These are phyloP conservation scores for Colletotrichum viniferum DNA, from an alignment of 2,329 filamentous ascomycete species.

Conservation along the genomic window DNA sequence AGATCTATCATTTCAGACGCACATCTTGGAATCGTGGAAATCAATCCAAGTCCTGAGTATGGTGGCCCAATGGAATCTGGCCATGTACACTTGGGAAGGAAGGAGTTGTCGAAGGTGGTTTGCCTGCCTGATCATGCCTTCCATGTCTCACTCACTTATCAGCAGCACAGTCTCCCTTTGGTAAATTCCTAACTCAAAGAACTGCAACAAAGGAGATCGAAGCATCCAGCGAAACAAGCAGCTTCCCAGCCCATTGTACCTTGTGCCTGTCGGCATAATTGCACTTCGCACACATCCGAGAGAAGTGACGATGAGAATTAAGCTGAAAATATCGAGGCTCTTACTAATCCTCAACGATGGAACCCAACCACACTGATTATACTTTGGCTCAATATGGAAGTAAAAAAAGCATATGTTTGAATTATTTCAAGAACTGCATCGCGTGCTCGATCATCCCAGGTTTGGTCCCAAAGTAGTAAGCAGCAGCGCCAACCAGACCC, in stretches of 20 bases:
- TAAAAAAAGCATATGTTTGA: neutral
- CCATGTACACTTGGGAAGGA: neutral
- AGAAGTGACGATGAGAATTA: too few species aligned
- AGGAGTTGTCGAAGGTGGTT: neutral
- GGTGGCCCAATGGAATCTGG: neutral
- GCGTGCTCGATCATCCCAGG: neutral
- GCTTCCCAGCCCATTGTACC: neutral
- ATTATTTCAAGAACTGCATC: neutral
- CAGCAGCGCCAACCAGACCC: neutral
- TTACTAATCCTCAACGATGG: too few species aligned
- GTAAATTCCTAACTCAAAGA: fast-evolving
- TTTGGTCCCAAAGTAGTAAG: neutral
- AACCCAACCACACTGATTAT: too few species aligned
- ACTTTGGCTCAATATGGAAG: neutral
- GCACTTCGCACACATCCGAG: too few species aligned
- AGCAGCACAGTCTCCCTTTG: neutral
- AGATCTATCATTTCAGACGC: neutral
- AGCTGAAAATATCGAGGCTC: too few species aligned
- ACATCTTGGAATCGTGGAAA: neutral
- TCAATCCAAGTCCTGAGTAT: neutral
- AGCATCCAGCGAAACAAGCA: neutral
- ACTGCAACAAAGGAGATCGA: neutral
- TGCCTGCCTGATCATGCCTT: neutral
- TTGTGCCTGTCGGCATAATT: neutral
- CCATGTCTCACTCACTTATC: neutral